Percentiles rank a stretch among this genome's conserved stretches.
Evolutionary conservation across 2,329 filamentous ascomycete genomes (phyloP).

Genomic region (Grosmannia serpens): DNA sequence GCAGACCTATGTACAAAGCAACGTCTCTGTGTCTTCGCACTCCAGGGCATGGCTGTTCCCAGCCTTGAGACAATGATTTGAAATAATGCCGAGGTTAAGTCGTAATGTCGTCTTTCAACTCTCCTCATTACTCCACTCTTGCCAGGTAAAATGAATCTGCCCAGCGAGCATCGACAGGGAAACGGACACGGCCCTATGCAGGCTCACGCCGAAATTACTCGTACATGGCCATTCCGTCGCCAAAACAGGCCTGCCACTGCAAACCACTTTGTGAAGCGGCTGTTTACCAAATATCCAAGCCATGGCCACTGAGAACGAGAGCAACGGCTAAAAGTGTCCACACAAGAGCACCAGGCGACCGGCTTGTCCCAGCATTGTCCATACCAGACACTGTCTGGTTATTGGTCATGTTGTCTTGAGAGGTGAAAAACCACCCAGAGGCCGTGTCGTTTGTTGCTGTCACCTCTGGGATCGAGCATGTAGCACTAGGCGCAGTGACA

Average conservation of each 20-base stretch:
- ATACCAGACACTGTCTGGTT: slow-evolving; percentile 30
- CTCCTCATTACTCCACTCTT: no score
- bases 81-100: no score
- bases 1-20: no score
- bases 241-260: neutral
- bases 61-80: no score
- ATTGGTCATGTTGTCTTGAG: slow-evolving; percentile 31
- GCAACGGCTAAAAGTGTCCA: slow-evolving; percentile 1
- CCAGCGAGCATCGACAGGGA: no score
- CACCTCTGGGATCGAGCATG: slow-evolving; percentile 40
- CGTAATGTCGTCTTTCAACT: no score
- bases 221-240: neutral
- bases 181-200: no score
- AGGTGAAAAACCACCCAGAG: slow-evolving; percentile 36
- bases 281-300: slow-evolving; percentile 1
- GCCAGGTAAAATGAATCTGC: no score
- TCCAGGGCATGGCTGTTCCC: no score
- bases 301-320: neutral
- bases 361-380: neutral
- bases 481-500: slow-evolving; percentile 21
- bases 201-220: no score
- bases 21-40: no score
- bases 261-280: neutral
- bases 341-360: neutral
- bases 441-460: slow-evolving; percentile 21